phyloP scores from a whole-genome alignment of 805 yeast species.

The Lipomyces lipofer region DNA sequence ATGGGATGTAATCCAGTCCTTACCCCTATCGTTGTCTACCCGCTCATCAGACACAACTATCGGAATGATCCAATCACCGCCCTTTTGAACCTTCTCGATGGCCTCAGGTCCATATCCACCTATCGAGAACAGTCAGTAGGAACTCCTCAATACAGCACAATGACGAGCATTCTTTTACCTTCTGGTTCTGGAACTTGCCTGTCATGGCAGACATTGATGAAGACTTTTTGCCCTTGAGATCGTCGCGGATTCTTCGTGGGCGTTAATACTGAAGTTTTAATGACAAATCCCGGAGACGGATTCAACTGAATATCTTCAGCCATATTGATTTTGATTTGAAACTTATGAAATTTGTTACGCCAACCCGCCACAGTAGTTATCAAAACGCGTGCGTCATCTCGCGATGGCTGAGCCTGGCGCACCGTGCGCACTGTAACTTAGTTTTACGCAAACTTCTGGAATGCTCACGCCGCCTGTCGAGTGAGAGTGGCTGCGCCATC shows the following conservation, averaged over 20 bases:
- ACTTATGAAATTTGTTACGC: no score
- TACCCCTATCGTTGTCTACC: constrained; percentile 61
- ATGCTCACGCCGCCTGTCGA: no score
- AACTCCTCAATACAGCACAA: constrained; percentile 24
- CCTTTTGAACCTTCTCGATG: constrained; percentile 64
- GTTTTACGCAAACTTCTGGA: no score
- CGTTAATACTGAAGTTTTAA: constrained; percentile 58
- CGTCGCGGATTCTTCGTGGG: constrained; percentile 37
- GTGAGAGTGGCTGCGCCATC: no score
- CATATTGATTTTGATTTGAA: no score
- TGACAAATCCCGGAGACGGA: constrained; percentile 73
- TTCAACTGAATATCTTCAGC: no score
- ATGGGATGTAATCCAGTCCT: background rate
- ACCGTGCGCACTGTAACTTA: no score
- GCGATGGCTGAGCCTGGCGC: no score
- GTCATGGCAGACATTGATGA: constrained; percentile 75
- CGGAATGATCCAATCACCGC: constrained; percentile 83
- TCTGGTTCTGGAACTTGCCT: constrained; percentile 65
- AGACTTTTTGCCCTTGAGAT: constrained; percentile 57
- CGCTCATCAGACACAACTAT: constrained; percentile 64
- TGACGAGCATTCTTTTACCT: constrained; percentile 8
- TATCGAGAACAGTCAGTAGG: no score
- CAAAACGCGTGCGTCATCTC: no score
- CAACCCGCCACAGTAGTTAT: no score
- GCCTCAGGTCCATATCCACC: constrained; percentile 54